Evolutionary conservation across 768 basidiomycete genomes (phyloP), one percentile per base, ranked within the genome.

Genomic region (Suillus hirtellus): DNA sequence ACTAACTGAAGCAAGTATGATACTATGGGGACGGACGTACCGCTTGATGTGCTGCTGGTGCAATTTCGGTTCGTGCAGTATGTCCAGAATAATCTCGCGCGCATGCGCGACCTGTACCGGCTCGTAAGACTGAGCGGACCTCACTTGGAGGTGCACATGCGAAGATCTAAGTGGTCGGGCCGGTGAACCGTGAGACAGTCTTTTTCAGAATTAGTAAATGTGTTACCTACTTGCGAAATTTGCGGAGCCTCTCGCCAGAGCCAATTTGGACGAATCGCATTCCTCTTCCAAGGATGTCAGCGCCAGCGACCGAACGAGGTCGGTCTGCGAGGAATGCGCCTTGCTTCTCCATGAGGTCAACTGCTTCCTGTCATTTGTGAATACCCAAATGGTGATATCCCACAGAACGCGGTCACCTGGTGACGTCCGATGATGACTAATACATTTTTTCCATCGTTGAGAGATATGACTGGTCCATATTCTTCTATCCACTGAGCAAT

Each of bases 341-440:
- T 63, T 87, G 83, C 64, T 84, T 82, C 71, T 87, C 86, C 83
- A 88, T 79, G 59, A 87, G 80, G 12, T 86, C 84, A 0, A 83
- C 77, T 0, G 86, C 85, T 53, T 71, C 73, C 71, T 73, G 15
- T 21, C n/a, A 55, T 4, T 21, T 4, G 31, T 38, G 2, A 52
- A 7, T 35, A 7, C 62, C 8, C 6, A 64, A 67, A 21, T 74
- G 31, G n/a, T 72, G 70, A 53, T 72, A 64, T 2, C 68, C 69
- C 6, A 71, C 31, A 24, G 17, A 27, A 40, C 31, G 31, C 1
- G 10, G 4, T 21, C 63, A 11, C 64, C 14, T 64, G 27, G 50
- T 61, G 40, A 34, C 63, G 63, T 31, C 63, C 64, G 9, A 65
- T 19, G 56, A 65, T 59, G 24, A 65, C 64, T 35, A 59, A 27